These are phyloP conservation scores for Macadamia integrifolia DNA, from an alignment of 164 flowering plant genomes.

Conservation along the genomic window DNA sequence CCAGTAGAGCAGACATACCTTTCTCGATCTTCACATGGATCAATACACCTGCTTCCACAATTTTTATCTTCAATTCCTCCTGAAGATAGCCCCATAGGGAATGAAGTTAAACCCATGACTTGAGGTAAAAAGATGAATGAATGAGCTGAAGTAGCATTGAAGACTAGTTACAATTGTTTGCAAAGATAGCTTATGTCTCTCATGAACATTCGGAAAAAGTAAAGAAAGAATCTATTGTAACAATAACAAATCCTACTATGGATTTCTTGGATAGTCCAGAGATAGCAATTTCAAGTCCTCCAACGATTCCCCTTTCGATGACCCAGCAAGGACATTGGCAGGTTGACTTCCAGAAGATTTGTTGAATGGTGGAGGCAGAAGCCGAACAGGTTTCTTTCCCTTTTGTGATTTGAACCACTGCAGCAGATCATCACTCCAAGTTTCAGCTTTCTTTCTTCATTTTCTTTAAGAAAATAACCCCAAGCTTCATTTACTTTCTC, in stretches of 20 bases:
- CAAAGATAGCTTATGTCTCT: not conserved
- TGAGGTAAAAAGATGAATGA: too few relatives aligned
- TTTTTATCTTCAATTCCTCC: slow-evolving; percentile 66
- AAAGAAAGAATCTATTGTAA: not conserved
- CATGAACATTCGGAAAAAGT: not conserved
- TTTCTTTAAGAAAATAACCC: not conserved
- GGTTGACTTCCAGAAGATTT: slow-evolving; percentile 35
- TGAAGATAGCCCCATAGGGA: slow-evolving; percentile 22
- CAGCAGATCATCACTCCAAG: slow-evolving; percentile 8
- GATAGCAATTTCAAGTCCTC: slow-evolving; percentile 58
- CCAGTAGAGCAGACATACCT: slow-evolving; percentile 35
- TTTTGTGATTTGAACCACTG: slow-evolving; percentile 96
- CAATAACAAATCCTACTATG: slow-evolving; percentile 28
- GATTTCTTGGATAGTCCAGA: slow-evolving; percentile 47
- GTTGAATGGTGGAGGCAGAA: slow-evolving; percentile 46
- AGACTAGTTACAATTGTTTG: not conserved
- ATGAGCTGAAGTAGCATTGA: too few relatives aligned
- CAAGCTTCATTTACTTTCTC: slow-evolving; percentile 7
- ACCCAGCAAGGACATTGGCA: slow-evolving; percentile 20
- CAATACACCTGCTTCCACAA: slow-evolving; percentile 65
- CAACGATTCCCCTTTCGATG: slow-evolving; percentile 43
- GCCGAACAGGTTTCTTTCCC: slow-evolving; percentile 51
- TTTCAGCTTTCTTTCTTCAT: too few relatives aligned
- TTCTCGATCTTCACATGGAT: slow-evolving; percentile 67
- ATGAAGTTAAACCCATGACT: not conserved